Conservation (phyloP, 2,329 filamentous ascomycete species). For the Cytospora chrysosperma region DNA sequence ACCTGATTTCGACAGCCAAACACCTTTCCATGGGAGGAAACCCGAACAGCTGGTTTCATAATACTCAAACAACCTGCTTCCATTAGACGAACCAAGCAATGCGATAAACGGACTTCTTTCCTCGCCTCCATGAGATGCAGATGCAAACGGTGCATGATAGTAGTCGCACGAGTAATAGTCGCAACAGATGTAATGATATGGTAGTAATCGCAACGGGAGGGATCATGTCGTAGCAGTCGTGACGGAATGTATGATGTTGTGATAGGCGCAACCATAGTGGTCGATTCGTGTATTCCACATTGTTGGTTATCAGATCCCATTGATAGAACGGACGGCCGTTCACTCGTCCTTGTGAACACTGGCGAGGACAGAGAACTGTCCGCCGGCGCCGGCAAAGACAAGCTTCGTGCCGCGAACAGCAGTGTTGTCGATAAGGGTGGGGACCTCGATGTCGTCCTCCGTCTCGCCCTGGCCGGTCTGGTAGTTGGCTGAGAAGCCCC, state of each 20-base stretch:
- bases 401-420: constrained; percentile 75
- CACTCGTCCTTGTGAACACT: constrained; percentile 35
- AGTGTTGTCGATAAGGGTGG: constrained; percentile 80
- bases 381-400: constrained; percentile 76
- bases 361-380: constrained; percentile 71
- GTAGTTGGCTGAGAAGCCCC: constrained; percentile 79
- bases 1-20: neutral
- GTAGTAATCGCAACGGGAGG: neutral
- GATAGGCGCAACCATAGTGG: neutral
- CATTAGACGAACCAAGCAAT: neutral
- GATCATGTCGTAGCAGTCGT: neutral
- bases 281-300: too few relatives aligned
- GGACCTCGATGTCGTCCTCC: constrained; percentile 69
- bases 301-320: neutral
- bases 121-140: neutral
- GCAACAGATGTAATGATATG: neutral
- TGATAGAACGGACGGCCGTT: neutral
- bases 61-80: neutral
- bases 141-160: neutral
- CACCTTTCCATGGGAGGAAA: neutral
- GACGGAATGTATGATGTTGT: neutral
- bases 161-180: neutral
- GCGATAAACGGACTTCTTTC: neutral
- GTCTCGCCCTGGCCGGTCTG: constrained; percentile 75
- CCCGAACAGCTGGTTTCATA: too few relatives aligned